Evolutionary conservation across 257 asterid genomes (phyloP).

Genomic region (Capsicum baccatum): DNA sequence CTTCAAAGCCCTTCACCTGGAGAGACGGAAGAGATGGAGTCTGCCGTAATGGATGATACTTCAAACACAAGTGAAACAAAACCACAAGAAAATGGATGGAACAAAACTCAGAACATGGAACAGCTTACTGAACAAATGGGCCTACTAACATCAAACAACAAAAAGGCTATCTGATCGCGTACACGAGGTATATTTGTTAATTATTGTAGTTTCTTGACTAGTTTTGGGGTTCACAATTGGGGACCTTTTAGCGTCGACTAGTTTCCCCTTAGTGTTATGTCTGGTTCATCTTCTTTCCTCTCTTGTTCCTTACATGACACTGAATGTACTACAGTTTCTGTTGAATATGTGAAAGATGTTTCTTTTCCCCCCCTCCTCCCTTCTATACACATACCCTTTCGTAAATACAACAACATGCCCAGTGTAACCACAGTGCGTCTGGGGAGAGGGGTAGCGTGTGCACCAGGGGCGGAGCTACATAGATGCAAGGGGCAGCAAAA

Average conservation of each 20-base stretch:
- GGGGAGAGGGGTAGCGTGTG: too few relatives aligned
- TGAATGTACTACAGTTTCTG: conserved; percentile 2
- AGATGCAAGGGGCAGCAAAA: too few relatives aligned
- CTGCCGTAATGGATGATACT: conserved; percentile 45
- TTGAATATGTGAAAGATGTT: not conserved
- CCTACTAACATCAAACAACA: conserved; percentile 64
- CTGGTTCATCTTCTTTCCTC: not conserved
- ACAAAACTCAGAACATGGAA: conserved; percentile 61
- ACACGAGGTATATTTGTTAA: not conserved
- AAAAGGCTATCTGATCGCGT: conserved; percentile 39
- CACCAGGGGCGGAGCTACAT: too few relatives aligned
- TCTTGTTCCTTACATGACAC: conserved; percentile 4
- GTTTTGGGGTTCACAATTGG: not conserved
- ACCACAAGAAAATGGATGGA: conserved; percentile 59
- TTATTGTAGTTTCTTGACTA: conserved; percentile 15
- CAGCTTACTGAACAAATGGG: conserved; percentile 89
- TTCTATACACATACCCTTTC: not conserved
- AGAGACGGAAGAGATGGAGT: conserved; percentile 45
- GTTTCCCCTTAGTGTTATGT: not conserved
- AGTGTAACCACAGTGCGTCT: too few relatives aligned
- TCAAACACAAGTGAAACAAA: conserved; percentile 47
- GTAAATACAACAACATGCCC: too few relatives aligned
- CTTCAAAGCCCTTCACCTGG: conserved; percentile 59
- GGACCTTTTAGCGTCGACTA: not conserved
- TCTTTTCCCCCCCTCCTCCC: not conserved